Evolutionary conservation across 1,284 basidiomycete species (phyloP).

Genomic region (Trametes hirsuta): DNA sequence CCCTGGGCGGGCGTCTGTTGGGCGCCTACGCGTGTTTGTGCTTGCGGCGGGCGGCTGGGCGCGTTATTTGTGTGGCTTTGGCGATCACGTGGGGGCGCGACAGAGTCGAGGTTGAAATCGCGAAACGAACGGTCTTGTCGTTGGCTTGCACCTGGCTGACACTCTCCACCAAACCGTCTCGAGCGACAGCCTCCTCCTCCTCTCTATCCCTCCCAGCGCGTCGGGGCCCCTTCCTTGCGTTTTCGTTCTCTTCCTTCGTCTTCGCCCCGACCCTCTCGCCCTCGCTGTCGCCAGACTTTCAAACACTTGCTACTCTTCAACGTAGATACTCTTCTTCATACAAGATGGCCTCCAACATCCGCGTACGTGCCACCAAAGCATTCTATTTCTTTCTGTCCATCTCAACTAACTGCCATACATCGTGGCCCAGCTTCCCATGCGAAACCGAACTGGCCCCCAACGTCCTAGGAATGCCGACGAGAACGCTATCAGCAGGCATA

Average conservation of each 20-base stretch:
- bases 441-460: constrained; percentile 44
- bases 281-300: constrained; percentile 27
- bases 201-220: constrained; percentile 24
- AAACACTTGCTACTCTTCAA: constrained; percentile 28
- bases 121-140: constrained; percentile 29
- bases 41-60: constrained; percentile 9
- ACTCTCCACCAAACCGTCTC: constrained; percentile 19
- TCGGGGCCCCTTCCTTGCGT: constrained; percentile 27
- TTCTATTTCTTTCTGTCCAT: background rate
- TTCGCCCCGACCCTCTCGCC: constrained; percentile 20
- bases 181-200: constrained; percentile 22
- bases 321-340: constrained; percentile 38
- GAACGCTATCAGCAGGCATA: constrained; percentile 68
- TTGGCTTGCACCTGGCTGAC: constrained; percentile 33
- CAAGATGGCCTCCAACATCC: constrained; percentile 58
- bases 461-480: constrained; percentile 72
- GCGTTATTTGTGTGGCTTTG: constrained; percentile 33
- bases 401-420: constrained; percentile 8
- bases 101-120: constrained; percentile 32
- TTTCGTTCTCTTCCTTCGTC: constrained; percentile 22
- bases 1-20: background rate
- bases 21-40: constrained; percentile 15
- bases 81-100: constrained; percentile 30
- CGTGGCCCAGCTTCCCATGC: constrained; percentile 39
- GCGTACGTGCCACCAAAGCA: constrained; percentile 44